Evolutionary conservation across 768 basidiomycete species (phyloP).

Genomic region (Tubosaeta sp.): DNA sequence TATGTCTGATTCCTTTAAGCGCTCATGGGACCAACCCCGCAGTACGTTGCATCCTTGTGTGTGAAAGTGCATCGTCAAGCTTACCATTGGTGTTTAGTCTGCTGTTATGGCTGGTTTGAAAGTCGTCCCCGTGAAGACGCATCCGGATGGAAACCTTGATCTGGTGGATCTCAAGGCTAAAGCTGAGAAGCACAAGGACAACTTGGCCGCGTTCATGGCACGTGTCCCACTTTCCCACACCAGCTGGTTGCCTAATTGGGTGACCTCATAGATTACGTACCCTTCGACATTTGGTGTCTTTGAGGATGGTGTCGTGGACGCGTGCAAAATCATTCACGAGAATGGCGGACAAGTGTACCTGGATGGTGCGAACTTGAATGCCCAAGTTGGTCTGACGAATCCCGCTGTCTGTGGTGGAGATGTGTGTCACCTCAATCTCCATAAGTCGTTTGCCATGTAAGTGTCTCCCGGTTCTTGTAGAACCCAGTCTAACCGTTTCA

Average conservation of each 20-base stretch:
- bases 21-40: slow-evolving; percentile 99
- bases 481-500: neutral
- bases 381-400: slow-evolving; percentile 89
- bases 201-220: slow-evolving; percentile 95
- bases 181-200: slow-evolving; percentile 86
- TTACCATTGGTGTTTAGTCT: slow-evolving; percentile 49
- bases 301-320: slow-evolving; percentile 84
- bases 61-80: neutral
- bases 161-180: slow-evolving; percentile 80
- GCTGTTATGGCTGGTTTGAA: slow-evolving; percentile 97
- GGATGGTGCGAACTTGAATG: slow-evolving; percentile 92
- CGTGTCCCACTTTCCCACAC: slow-evolving; percentile 17
- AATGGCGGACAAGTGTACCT: slow-evolving; percentile 97
- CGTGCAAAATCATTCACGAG: slow-evolving; percentile 90
- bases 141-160: slow-evolving; percentile 84
- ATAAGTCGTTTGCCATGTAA: slow-evolving; percentile 96
- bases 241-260: slow-evolving; percentile 3
- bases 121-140: slow-evolving; percentile 92
- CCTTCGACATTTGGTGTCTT: slow-evolving; percentile 98
- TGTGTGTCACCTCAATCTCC: slow-evolving; percentile 96
- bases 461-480: slow-evolving; percentile 19
- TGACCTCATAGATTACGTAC: slow-evolving; percentile 72
- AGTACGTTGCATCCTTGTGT: slow-evolving; percentile 41
- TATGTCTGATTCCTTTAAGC: slow-evolving; percentile 91
- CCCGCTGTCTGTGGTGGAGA: slow-evolving; percentile 95